Evolutionary conservation across 768 basidiomycete genomes (phyloP).

Genomic region (Austroboletus festivus): DNA sequence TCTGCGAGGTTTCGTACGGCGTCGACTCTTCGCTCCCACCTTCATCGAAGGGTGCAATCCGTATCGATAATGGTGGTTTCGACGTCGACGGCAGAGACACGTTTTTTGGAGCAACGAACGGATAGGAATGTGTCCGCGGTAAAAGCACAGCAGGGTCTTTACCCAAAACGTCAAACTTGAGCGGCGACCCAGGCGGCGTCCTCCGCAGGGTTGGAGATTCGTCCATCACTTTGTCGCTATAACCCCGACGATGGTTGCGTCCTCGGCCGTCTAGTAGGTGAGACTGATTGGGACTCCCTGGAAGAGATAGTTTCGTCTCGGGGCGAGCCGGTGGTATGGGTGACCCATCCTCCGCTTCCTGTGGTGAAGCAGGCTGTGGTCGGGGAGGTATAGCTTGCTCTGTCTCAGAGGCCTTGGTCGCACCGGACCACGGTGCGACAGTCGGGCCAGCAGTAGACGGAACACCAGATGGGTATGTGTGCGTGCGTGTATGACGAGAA

Average conservation of each 20-base stretch:
- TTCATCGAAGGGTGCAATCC: conserved; percentile 8
- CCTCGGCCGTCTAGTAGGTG: conserved; percentile 14
- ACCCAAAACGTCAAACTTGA: conserved; percentile 18
- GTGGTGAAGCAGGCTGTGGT: conserved; percentile 10
- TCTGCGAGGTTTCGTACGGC: conserved; percentile 44
- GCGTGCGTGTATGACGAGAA: conserved; percentile 37
- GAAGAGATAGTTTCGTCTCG: conserved; percentile 5
- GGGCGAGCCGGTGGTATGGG: conserved; percentile 6
- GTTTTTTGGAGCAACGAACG: conserved; percentile 16
- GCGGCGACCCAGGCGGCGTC: conserved; percentile 52
- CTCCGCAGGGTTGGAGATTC: conserved; percentile 34
- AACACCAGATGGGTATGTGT: conserved; percentile 45
- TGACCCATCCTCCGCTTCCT: conserved; percentile 7
- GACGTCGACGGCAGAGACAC: not conserved
- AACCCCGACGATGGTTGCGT: conserved; percentile 58
- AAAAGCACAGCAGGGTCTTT: conserved; percentile 22
- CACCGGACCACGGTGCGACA: conserved; percentile 40
- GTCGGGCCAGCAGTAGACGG: conserved; percentile 35
- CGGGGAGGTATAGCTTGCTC: conserved; percentile 1
- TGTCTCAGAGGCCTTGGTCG: conserved; percentile 1
- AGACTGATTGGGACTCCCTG: conserved; percentile 11
- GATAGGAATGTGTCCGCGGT: conserved; percentile 38
- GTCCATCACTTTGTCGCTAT: conserved; percentile 43
- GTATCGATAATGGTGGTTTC: conserved; percentile 16
- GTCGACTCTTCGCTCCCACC: conserved; percentile 40